Evolutionary conservation across 495 filamentous ascomycete species (phyloP).

Genomic region (Penicillium canariense): DNA sequence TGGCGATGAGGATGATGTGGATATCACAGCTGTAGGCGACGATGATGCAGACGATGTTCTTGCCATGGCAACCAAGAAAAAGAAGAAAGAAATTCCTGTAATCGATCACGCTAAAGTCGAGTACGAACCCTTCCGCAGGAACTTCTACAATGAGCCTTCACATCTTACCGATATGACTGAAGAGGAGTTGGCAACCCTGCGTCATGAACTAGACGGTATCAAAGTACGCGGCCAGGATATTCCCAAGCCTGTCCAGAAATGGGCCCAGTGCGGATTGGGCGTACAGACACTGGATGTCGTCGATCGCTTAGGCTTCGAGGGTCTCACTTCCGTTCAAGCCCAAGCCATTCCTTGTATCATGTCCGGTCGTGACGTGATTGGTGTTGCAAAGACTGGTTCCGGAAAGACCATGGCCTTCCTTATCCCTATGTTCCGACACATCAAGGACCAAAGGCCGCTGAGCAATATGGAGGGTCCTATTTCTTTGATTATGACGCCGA

Average conservation of each 20-base stretch:
- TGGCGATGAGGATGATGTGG: conserved; percentile 75
- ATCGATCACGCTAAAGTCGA: conserved; percentile 83
- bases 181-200: conserved; percentile 75
- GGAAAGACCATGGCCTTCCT: conserved; percentile 94
- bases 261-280: conserved; percentile 91
- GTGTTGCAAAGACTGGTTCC: conserved; percentile 97
- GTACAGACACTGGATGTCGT: conserved; percentile 88
- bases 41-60: conserved; percentile 79
- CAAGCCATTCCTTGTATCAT: conserved; percentile 95
- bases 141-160: conserved; percentile 87
- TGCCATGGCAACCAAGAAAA: conserved; percentile 84
- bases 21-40: conserved; percentile 67
- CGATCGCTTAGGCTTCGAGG: conserved; percentile 76
- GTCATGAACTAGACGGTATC: conserved; percentile 89
- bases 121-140: conserved; percentile 83
- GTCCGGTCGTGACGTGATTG: conserved; percentile 94
- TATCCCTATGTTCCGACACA: conserved; percentile 95
- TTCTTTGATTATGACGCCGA: conserved; percentile 87
- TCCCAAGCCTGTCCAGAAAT: conserved; percentile 92
- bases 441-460: conserved; percentile 89
- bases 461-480: conserved; percentile 84
- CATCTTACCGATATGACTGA: conserved; percentile 84
- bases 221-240: conserved; percentile 84
- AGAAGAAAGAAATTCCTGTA: conserved; percentile 91
- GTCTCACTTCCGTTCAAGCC: conserved; percentile 88